Percentiles rank a stretch among this genome's conserved stretches.
Conservation (phyloP, 345 rosid species). For the Microcos paniculata region DNA sequence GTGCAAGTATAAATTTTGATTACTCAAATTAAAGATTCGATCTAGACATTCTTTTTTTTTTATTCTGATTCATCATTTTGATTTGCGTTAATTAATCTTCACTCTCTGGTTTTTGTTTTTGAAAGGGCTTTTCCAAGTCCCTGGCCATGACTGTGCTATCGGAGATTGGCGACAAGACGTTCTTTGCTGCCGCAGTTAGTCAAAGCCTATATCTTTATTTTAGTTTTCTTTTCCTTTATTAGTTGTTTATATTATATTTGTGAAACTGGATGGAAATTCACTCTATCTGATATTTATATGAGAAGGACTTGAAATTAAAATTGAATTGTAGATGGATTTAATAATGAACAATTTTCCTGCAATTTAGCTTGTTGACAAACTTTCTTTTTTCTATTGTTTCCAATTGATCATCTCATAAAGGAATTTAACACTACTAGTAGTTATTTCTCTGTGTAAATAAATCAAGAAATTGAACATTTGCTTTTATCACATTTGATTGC, state of each 20-base stretch:
- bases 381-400: not conserved
- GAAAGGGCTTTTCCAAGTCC: slow-evolving; percentile 91
- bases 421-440: too few relatives aligned
- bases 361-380: not conserved
- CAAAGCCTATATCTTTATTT: not conserved
- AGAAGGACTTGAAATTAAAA: not conserved
- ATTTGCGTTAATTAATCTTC: not conserved
- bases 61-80: not conserved
- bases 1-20: slow-evolving; percentile 44
- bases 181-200: slow-evolving; percentile 96
- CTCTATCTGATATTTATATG: not conserved
- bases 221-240: not conserved
- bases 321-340: not conserved
- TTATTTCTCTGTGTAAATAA: not conserved
- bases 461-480: not conserved
- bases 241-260: not conserved
- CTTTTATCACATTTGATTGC: not conserved
- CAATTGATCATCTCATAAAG: not conserved
- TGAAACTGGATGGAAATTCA: not conserved
- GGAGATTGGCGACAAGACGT: slow-evolving; percentile 99
- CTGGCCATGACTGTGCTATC: slow-evolving; percentile 94
- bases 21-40: not conserved
- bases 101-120: slow-evolving; percentile 6
- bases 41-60: not conserved
- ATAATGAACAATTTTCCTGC: not conserved